Conservation (phyloP, 2,329 filamentous ascomycete species). For the Neofusicoccum umdonicola region DNA sequence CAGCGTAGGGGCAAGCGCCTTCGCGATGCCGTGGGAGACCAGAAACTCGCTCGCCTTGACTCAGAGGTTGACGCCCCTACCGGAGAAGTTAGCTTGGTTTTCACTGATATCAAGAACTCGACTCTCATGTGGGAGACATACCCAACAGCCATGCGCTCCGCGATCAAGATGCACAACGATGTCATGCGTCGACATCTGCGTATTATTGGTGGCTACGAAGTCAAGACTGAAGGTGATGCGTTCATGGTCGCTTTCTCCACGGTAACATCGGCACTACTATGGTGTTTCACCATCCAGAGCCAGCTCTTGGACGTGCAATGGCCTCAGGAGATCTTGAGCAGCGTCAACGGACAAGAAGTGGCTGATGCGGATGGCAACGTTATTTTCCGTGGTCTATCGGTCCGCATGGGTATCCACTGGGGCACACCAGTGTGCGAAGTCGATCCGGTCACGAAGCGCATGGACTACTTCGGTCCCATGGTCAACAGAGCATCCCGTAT, state of each 20-base stretch:
- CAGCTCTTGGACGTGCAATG: slow-evolving; percentile 84
- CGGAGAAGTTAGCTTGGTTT: slow-evolving; percentile 88
- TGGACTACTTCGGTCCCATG: slow-evolving; percentile 99
- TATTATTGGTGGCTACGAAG: slow-evolving; percentile 93
- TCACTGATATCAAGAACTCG: slow-evolving; percentile 99
- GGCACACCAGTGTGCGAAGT: slow-evolving; percentile 91
- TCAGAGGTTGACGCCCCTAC: slow-evolving; percentile 88
- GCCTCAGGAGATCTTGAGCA: slow-evolving; percentile 89
- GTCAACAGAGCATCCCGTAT: slow-evolving; percentile 96
- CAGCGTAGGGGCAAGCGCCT: slow-evolving; percentile 52
- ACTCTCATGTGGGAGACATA: slow-evolving; percentile 95
- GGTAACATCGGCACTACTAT: slow-evolving; percentile 87
- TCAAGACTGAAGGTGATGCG: slow-evolving; percentile 98
- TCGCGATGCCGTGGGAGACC: slow-evolving; percentile 68
- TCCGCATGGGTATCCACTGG: slow-evolving; percentile 97
- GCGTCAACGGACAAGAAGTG: slow-evolving; percentile 77
- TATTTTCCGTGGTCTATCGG: slow-evolving; percentile 91
- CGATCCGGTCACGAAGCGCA: slow-evolving; percentile 92
- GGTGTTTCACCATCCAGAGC: slow-evolving; percentile 93
- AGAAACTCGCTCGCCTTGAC: slow-evolving; percentile 80
- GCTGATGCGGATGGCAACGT: slow-evolving; percentile 80
- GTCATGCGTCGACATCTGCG: slow-evolving; percentile 91
- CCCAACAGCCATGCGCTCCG: slow-evolving; percentile 90
- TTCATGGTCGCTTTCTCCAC: slow-evolving; percentile 99
- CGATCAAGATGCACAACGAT: slow-evolving; percentile 96